Percentiles rank a stretch among this genome's conserved stretches.
Conservation (phyloP, 495 filamentous ascomycete genomes). For the Aspergillus coremiiformis region DNA sequence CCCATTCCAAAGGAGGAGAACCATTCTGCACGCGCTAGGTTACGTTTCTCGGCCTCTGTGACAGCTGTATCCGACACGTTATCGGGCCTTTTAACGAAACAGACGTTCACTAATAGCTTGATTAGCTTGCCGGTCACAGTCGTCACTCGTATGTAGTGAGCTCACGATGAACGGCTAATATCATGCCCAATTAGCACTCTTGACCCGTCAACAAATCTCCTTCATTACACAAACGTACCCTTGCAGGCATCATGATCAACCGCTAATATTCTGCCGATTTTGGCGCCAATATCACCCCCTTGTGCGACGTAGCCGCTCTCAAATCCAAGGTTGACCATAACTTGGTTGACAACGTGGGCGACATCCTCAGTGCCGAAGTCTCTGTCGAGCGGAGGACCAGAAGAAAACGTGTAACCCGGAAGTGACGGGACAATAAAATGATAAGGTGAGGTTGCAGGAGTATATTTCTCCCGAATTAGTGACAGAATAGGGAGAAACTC, state of each 20-base stretch:
- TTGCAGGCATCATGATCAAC: constrained; percentile 37
- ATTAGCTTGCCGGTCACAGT: neutral
- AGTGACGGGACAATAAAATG: constrained; percentile 60
- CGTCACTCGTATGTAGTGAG: neutral
- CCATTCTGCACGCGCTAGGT: constrained; percentile 20
- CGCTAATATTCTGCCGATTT: constrained; percentile 39
- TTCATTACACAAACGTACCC: constrained; percentile 20
- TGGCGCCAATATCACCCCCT: constrained; percentile 60
- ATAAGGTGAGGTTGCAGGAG: constrained; percentile 50
- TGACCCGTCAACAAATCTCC: neutral
- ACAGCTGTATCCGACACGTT: constrained; percentile 44
- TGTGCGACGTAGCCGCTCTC: constrained; percentile 53
- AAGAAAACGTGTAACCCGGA: constrained; percentile 56
- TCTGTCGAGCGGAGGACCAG: constrained; percentile 39
- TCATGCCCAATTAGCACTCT: neutral
- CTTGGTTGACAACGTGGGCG: constrained; percentile 43
- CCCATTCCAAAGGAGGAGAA: constrained; percentile 39
- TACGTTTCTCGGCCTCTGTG: constrained; percentile 26
- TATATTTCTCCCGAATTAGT: constrained; percentile 44
- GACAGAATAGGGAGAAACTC: constrained; percentile 35
- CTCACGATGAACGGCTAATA: constrained; percentile 31
- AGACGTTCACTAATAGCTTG: constrained; percentile 23
- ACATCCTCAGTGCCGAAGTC: constrained; percentile 39
- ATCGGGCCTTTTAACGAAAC: constrained; percentile 49
- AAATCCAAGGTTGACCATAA: constrained; percentile 57